Evolutionary conservation across 176 grass and related monocot species (phyloP).

Genomic region (Panicum miliaceum): DNA sequence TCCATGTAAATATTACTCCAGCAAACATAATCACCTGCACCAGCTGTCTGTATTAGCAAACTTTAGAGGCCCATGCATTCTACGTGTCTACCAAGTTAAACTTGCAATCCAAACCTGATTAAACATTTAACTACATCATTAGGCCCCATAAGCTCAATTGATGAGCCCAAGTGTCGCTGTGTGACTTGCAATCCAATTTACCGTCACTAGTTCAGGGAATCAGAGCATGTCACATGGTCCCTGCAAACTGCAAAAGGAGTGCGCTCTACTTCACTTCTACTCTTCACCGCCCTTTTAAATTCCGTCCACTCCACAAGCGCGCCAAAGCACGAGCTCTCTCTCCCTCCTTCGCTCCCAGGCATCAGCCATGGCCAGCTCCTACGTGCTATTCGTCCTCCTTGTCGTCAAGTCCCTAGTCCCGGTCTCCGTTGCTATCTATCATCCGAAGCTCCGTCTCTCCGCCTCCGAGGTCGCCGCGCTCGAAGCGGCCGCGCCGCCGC

Average conservation of each 20-base stretch:
- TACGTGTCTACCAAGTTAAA: slow-evolving; percentile 31
- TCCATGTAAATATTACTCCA: background rate
- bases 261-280: slow-evolving; percentile 44
- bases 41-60: background rate
- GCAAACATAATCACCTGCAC: background rate
- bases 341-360: background rate
- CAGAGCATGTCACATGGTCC: slow-evolving; percentile 12
- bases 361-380: slow-evolving; percentile 43
- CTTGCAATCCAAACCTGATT: slow-evolving; percentile 45
- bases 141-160: background rate
- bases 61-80: background rate
- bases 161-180: slow-evolving; percentile 16
- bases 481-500: background rate
- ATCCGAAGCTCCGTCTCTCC: slow-evolving; percentile 55
- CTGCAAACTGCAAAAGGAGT: background rate
- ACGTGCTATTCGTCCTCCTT: slow-evolving; percentile 1
- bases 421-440: slow-evolving; percentile 18
- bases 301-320: slow-evolving; percentile 18
- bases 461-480: slow-evolving; percentile 33
- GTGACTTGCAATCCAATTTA: slow-evolving; percentile 46
- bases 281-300: slow-evolving; percentile 42
- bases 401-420: background rate
- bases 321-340: slow-evolving; percentile 30
- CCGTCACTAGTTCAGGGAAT: background rate
- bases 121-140: slow-evolving; percentile 2